These are phyloP conservation scores for Xylaria castorea DNA, from an alignment of 495 filamentous ascomycete genomes.

Conservation along the genomic window DNA sequence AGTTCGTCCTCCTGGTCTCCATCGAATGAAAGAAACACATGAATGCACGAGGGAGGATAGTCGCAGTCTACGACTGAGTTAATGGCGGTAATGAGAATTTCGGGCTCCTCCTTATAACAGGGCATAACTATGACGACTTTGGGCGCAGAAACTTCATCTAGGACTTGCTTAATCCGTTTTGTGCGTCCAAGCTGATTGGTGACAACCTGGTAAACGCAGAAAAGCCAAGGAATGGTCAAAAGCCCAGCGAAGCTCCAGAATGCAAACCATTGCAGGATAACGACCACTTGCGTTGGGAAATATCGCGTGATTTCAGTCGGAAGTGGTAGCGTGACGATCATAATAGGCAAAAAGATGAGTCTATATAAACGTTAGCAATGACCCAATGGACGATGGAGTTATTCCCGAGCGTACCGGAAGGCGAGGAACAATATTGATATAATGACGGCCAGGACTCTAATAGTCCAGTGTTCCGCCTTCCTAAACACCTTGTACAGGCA, in stretches of 20 bases:
- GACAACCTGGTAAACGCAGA: constrained; percentile 89
- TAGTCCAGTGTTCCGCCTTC: constrained; percentile 89
- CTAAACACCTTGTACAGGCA: constrained; percentile 86
- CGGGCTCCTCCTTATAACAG: constrained; percentile 91
- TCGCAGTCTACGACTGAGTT: constrained; percentile 95
- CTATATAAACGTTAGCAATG: constrained; percentile 50
- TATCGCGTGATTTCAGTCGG: constrained; percentile 71
- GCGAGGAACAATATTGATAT: constrained; percentile 75
- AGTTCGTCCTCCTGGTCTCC: constrained; percentile 87
- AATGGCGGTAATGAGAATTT: constrained; percentile 84
- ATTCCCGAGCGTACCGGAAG: constrained; percentile 66
- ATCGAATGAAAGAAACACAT: constrained; percentile 97
- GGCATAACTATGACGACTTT: constrained; percentile 99
- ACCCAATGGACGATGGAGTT: background rate
- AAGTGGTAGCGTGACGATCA: constrained; percentile 92
- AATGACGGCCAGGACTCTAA: constrained; percentile 74
- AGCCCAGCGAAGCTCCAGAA: constrained; percentile 93
- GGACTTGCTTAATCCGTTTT: constrained; percentile 79
- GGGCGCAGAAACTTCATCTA: constrained; percentile 85
- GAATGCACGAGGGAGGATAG: constrained; percentile 91
- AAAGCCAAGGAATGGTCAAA: constrained; percentile 87
- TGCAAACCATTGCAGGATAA: constrained; percentile 88
- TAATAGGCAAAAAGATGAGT: constrained; percentile 86
- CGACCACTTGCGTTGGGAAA: constrained; percentile 72
- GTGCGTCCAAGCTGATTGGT: constrained; percentile 83